Evolutionary conservation across 257 asterid genomes (phyloP), one percentile per base, ranked within the genome.

Genomic region (Catharanthus roseus): DNA sequence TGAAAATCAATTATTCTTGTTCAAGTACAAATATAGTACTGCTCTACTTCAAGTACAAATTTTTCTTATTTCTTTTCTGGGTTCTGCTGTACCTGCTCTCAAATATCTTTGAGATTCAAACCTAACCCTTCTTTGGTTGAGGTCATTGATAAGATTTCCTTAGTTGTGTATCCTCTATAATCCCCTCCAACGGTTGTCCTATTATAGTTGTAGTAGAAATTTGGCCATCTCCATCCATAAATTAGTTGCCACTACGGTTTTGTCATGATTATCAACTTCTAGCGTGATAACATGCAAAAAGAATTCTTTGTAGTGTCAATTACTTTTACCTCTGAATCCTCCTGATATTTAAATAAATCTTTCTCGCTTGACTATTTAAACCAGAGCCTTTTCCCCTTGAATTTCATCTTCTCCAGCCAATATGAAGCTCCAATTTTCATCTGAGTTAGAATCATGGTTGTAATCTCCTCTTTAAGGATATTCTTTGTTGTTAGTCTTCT

Each of bases 41-140:
- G n/a, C n/a, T n/a, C n/a, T n/a, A n/a, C n/a, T n/a, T n/a, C n/a
- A n/a, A n/a, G n/a, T n/a, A n/a, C n/a, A n/a, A n/a, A n/a, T n/a
- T n/a, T n/a, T n/a, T n/a, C n/a, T n/a, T n/a, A n/a, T n/a, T 78
- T 80, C 60, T 83, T 78, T 85, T 83, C 88, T 85, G 92, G 88
- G 72, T 86, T 78, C 81, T 85, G 53, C 67, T 76, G 44, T 87
- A 83, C 82, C 67, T 82, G 72, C 80, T 85, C 38, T 69, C 77
- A 5, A 81, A 76, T 75, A 79, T 71, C 78, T 75, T 71, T 73
- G 73, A 72, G 58, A 76, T 85, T 65, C 79, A 74, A 13, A 56
- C 80, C 42, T 42, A 51, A 56, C 67, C 44, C 72, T 58, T 69
- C 18, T 21, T 29, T 64, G 65, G 42, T 75, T 28, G 23, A 61